Conservation (phyloP, 306 rosid genomes). For the Rosa multiflora region DNA sequence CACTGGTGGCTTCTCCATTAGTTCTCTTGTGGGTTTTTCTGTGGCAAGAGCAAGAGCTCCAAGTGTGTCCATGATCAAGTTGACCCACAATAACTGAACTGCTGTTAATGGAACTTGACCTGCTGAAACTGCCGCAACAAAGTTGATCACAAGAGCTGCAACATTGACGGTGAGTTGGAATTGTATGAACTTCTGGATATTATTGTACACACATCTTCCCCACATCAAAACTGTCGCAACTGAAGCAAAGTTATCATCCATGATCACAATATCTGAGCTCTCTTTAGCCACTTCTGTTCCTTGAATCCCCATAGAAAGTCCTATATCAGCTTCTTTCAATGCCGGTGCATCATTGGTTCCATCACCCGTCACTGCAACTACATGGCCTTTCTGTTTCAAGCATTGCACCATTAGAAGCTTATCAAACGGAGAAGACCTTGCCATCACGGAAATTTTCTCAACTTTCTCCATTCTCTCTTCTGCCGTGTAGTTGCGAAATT, state of each 20-base stretch:
- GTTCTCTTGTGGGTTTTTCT: slow-evolving; percentile 32
- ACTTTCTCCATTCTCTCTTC: slow-evolving; percentile 34
- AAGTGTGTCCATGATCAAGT: slow-evolving; percentile 38
- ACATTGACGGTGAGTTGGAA: slow-evolving; percentile 44
- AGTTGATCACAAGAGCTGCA: slow-evolving; percentile 34
- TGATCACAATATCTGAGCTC: slow-evolving; percentile 32
- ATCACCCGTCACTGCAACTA: slow-evolving; percentile 39
- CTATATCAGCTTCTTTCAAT: slow-evolving; percentile 38
- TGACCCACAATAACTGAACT: slow-evolving; percentile 38
- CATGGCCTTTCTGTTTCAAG: slow-evolving; percentile 39
- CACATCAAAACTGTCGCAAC: slow-evolving; percentile 29
- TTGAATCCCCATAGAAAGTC: slow-evolving; percentile 41
- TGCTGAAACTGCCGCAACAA: slow-evolving; percentile 35
- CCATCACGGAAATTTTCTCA: slow-evolving; percentile 38
- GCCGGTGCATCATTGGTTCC: slow-evolving; percentile 36
- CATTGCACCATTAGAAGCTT: slow-evolving; percentile 35
- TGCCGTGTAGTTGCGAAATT: slow-evolving; percentile 31
- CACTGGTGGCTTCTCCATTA: slow-evolving; percentile 33
- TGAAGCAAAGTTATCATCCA: slow-evolving; percentile 38
- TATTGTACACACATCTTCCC: slow-evolving; percentile 43
- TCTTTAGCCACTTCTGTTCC: slow-evolving; percentile 34
- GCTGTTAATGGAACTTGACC: slow-evolving; percentile 35
- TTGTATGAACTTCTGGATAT: slow-evolving; percentile 45
- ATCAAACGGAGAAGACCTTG: slow-evolving; percentile 34
- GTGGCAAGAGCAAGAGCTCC: slow-evolving; percentile 44